phyloP scores from a whole-genome alignment of 768 basidiomycete species.

The Xerocomellus amylosporus region DNA sequence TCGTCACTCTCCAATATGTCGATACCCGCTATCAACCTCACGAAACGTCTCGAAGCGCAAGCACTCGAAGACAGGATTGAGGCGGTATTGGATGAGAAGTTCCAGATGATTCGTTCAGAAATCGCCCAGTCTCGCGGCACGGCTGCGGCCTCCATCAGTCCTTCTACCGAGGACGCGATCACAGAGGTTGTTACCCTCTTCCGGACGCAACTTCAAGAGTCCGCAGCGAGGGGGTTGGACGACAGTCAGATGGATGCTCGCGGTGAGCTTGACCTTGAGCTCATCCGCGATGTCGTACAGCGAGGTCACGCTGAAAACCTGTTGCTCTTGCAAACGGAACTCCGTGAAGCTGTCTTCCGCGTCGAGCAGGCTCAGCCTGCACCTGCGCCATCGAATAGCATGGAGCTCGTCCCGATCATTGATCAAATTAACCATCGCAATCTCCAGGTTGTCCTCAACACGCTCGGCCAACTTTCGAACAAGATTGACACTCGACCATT shows the following conservation, averaged over 20 bases:
- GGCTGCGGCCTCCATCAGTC: slow-evolving; percentile 34
- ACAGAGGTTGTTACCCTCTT: slow-evolving; percentile 65
- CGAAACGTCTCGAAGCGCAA: slow-evolving; percentile 56
- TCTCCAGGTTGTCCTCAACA: slow-evolving; percentile 56
- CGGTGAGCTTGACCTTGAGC: slow-evolving; percentile 75
- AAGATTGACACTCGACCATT: slow-evolving; percentile 35
- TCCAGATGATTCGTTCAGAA: slow-evolving; percentile 48
- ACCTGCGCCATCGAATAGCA: slow-evolving; percentile 11
- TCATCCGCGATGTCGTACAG: slow-evolving; percentile 67
- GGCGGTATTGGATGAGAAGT: slow-evolving; percentile 66
- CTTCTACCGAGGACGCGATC: slow-evolving; percentile 60
- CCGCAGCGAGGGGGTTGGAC: slow-evolving; percentile 53
- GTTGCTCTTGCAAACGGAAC: slow-evolving; percentile 54
- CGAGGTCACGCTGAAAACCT: slow-evolving; percentile 64
- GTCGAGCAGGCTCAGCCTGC: slow-evolving; percentile 31
- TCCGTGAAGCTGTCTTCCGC: slow-evolving; percentile 50
- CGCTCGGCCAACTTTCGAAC: slow-evolving; percentile 48
- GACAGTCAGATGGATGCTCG: slow-evolving; percentile 68
- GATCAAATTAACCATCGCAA: slow-evolving; percentile 60
- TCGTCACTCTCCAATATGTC: slow-evolving; percentile 46
- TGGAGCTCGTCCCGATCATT: slow-evolving; percentile 44
- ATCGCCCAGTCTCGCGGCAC: slow-evolving; percentile 27
- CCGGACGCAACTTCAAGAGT: slow-evolving; percentile 64
- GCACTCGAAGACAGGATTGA: slow-evolving; percentile 61
- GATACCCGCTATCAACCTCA: slow-evolving; percentile 48